Evolutionary conservation across 2,329 filamentous ascomycete species (phyloP).

Genomic region (Paracoccidioides brasiliensis): DNA sequence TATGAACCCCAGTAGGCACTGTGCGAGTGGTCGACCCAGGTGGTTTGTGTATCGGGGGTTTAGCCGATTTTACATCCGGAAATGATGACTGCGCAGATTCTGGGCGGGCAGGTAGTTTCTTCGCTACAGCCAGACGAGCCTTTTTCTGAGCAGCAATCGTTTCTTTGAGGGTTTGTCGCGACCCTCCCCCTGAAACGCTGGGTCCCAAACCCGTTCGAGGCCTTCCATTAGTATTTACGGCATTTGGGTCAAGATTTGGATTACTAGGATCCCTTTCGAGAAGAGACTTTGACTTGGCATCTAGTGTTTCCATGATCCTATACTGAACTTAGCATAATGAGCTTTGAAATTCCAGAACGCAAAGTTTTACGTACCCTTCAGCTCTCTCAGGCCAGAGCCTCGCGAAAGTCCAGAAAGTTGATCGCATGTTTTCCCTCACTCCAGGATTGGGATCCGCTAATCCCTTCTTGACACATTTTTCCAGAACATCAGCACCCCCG

Average conservation of each 20-base stretch:
- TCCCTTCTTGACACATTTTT: constrained; percentile 80
- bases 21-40: constrained; percentile 23
- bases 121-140: constrained; percentile 30
- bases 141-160: constrained; percentile 73
- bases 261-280: constrained; percentile 77
- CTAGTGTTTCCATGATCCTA: constrained; percentile 66
- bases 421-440: constrained; percentile 73
- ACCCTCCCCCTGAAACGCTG: constrained; percentile 11
- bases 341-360: neutral
- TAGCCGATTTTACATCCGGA: constrained; percentile 29
- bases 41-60: constrained; percentile 19
- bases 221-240: constrained; percentile 9
- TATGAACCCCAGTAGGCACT: constrained; percentile 24
- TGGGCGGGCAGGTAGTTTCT: constrained; percentile 39
- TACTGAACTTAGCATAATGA: neutral
- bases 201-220: constrained; percentile 11
- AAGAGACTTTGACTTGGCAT: constrained; percentile 63
- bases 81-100: constrained; percentile 45
- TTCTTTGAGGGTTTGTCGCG: constrained; percentile 53
- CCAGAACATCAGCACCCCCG: constrained; percentile 68
- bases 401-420: constrained; percentile 75
- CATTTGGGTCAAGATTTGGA: constrained; percentile 27
- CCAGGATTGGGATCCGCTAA: constrained; percentile 81
- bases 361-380: constrained; percentile 45
- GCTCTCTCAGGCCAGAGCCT: constrained; percentile 65